A percentile compares a stretch with the other conserved stretches of the same genome.
Evolutionary conservation across 441 rosid species (phyloP).

Genomic region (Erodium texanum): DNA sequence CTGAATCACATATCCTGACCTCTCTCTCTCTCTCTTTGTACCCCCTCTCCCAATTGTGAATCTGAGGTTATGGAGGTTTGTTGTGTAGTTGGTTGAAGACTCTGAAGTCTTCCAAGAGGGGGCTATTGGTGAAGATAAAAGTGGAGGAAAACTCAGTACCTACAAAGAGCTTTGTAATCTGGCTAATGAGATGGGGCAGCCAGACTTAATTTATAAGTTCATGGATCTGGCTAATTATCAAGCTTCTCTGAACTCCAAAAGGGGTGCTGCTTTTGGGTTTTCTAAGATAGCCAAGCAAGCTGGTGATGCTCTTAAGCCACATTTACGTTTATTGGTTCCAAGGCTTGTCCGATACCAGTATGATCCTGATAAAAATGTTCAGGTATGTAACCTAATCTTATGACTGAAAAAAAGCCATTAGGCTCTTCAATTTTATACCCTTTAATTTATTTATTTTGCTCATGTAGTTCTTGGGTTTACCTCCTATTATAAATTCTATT

Average conservation of each 20-base stretch:
- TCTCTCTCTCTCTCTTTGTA: constrained; percentile 13
- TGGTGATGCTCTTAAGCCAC: constrained; percentile 97
- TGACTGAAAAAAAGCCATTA: neutral
- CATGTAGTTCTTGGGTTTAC: neutral
- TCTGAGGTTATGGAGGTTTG: constrained; percentile 18
- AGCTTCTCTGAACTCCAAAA: constrained; percentile 79
- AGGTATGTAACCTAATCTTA: constrained; percentile 40
- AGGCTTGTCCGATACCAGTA: constrained; percentile 90
- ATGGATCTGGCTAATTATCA: constrained; percentile 98
- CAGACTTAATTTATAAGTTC: constrained; percentile 87
- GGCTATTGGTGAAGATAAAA: constrained; percentile 69
- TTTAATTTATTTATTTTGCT: neutral
- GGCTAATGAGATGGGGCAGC: constrained; percentile 99
- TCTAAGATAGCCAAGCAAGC: constrained; percentile 98
- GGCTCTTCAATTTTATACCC: constrained; percentile 1
- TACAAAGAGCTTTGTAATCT: constrained; percentile 92
- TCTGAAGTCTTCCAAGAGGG: constrained; percentile 97
- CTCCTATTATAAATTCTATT: neutral
- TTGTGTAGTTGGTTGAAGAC: constrained; percentile 71
- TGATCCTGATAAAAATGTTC: constrained; percentile 98
- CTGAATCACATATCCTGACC: constrained; percentile 13
- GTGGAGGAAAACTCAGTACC: constrained; percentile 92
- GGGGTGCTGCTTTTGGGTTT: constrained; percentile 99
- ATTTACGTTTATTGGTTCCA: constrained; percentile 68
- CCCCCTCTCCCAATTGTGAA: constrained; percentile 11